Base-by-base conservation (phyloP, 2,329 filamentous ascomycete species). In the Zopfia rhizophila region DNA sequence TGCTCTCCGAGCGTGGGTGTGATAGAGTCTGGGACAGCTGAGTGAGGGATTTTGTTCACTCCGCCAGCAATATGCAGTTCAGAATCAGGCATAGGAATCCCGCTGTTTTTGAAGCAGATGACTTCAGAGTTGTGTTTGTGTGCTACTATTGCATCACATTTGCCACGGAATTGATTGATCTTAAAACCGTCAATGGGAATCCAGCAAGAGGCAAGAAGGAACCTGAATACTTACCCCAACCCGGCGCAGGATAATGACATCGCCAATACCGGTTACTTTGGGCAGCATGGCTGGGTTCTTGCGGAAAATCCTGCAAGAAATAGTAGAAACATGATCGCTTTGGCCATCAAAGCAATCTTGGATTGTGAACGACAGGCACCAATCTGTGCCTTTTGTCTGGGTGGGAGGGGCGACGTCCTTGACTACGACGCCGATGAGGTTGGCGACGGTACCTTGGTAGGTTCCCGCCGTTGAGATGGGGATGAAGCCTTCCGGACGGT, bases 391-490 rank as follows among this genome's bases (percentile, higher is more conserved):
- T 41, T 51, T 73, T 1, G 84, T 84, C 8, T 65, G 44, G 0
- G 75, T 76, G 1, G 84, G 81, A 1, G 77, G 69, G 45, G 36
- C 46, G n/a, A 83, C 78, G 36, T 78, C 79, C 57, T 93, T 89
- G 38, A 83, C 82, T 3, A 93, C 82, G 4, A 93, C 70, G 1
- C 90, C 91, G 38, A 91, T 80, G 28, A 94, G 72, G 69, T 77
- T 87, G 53, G 86, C 75, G 5, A 44, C 19, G 63, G 18, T 56
- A 12, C 7, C 54, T 33, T 32, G 69, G 43, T 17, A 67, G 63
- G 14, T 68, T 69, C 38, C 79, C 69, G 49, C 84, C 65, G 51
- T 72, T 61, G 55, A 79, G 68, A 83, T 69, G 29, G 72, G 68
- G 4, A 71, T 64, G 56, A 83, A 82, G 25, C 70, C 69, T 12